Conservation (phyloP, 306 rosid species). For the Quercus wislizeni region DNA sequence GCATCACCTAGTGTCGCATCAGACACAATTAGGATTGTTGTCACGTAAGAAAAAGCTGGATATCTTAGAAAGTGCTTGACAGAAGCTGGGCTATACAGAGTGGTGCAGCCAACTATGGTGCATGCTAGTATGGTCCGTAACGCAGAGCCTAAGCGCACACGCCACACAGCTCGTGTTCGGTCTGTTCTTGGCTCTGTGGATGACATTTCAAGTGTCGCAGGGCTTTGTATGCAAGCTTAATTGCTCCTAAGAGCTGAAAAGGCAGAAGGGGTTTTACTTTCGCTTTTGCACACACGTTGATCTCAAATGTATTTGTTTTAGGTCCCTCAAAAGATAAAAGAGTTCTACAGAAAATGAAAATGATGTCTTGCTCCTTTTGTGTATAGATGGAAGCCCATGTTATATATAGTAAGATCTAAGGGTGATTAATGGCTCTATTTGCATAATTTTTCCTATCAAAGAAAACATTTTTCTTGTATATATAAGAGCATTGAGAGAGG, state of each 20-base stretch:
- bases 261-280: no score
- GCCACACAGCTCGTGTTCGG: constrained; percentile 32
- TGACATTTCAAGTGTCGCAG: constrained; percentile 14
- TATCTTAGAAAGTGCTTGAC: constrained; percentile 39
- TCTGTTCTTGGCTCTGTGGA: constrained; percentile 13
- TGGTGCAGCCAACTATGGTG: constrained; percentile 49
- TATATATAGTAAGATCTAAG: no score
- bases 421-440: no score
- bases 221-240: not conserved
- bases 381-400: no score
- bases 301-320: no score
- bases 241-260: not conserved
- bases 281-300: no score
- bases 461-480: no score
- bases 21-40: constrained; percentile 54
- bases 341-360: no score
- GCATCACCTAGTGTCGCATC: constrained; percentile 72
- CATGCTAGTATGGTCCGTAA: constrained; percentile 68
- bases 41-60: constrained; percentile 60
- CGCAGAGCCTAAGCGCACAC: constrained; percentile 42
- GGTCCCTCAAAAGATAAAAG: no score
- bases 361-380: no score
- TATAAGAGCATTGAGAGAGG: no score
- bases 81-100: constrained; percentile 45
- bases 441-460: no score